These are phyloP conservation scores for Lachnellula cervina DNA, from an alignment of 2,329 filamentous ascomycete species.

Conservation along the genomic window DNA sequence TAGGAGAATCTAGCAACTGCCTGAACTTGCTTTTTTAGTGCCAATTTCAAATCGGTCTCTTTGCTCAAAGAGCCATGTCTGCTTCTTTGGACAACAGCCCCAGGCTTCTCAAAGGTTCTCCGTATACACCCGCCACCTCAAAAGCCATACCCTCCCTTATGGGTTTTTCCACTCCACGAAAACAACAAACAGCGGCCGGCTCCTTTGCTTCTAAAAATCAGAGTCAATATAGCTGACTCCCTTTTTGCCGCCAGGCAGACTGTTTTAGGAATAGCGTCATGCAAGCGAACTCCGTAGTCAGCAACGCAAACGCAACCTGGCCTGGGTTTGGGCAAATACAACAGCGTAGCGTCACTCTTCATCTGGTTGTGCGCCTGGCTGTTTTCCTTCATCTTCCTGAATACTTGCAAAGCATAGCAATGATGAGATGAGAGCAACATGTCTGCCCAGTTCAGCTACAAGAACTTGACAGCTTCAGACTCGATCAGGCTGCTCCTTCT, in stretches of 20 bases:
- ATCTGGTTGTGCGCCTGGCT: too few species aligned
- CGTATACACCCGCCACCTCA: too few species aligned
- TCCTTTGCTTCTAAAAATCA: not conserved
- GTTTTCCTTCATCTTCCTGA: not conserved
- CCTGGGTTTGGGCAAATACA: not conserved
- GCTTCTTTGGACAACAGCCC: too few species aligned
- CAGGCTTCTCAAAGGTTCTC: too few species aligned
- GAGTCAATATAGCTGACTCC: not conserved
- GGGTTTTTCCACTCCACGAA: too few species aligned
- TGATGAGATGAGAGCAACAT: not conserved
- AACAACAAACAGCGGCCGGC: too few species aligned
- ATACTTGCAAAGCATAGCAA: not conserved
- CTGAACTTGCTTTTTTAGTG: too few species aligned
- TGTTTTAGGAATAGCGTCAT: not conserved
- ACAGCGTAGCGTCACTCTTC: not conserved
- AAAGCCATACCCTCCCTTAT: too few species aligned
- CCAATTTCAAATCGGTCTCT: too few species aligned
- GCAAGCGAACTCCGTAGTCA: not conserved
- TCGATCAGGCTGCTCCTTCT: not conserved
- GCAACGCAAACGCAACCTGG: too few species aligned
- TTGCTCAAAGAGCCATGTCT: too few species aligned
- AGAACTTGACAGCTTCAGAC: not conserved
- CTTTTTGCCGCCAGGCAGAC: not conserved
- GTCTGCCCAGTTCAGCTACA: not conserved
- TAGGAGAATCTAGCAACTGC: too few species aligned